Evolutionary conservation across 192 early-diverging fungal genomes (phyloP), one percentile per base, ranked within the genome.

Genomic region (Coemansia sp.): DNA sequence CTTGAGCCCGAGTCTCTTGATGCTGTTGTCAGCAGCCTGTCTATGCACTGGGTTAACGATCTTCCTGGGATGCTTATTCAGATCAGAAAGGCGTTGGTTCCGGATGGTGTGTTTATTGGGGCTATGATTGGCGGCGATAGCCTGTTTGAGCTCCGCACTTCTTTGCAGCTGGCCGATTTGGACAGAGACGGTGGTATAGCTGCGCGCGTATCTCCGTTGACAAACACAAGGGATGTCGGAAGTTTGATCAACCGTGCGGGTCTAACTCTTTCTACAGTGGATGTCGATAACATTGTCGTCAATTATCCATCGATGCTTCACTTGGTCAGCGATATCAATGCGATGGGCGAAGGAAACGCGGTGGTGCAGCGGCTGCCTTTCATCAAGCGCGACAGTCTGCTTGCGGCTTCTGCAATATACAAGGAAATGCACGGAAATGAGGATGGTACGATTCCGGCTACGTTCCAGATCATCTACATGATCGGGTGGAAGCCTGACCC

Each of bases 41-140:
- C 88, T 2, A 81, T 96, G 84, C 94, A 98, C 73, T 98, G 96
- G 96, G 89, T 98, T 42, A 98, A 98, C 63, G 96, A 98, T 79
- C 85, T 98, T 30, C 94, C 93, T 26, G 80, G 80, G 0, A 84
- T 93, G 46, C 77, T 98, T 71, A 94, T 94, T 23, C 93, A 96
- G 72, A 85, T 93, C 33, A 87, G 86, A 37, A 83, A 86, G 39
- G 84, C 89, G 1, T 76, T 98, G 52, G 94, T 95, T 63, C 93
- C 95, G 0, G 96, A 98, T 72, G 91, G 94, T 42, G 87, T 92
- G 59, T 98, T 98, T 72, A 86, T 98, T 53, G 95, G 89, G 10
- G 91, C 94, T 7, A 90, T 98, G 88, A 86, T 95, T 82, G 95
- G 96, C 34, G 94, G 93, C 4, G 96, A 98, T 61, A 94, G 95